These are phyloP conservation scores for Colletotrichum spaethianum DNA, from an alignment of 2,329 filamentous ascomycete species.

Conservation along the genomic window DNA sequence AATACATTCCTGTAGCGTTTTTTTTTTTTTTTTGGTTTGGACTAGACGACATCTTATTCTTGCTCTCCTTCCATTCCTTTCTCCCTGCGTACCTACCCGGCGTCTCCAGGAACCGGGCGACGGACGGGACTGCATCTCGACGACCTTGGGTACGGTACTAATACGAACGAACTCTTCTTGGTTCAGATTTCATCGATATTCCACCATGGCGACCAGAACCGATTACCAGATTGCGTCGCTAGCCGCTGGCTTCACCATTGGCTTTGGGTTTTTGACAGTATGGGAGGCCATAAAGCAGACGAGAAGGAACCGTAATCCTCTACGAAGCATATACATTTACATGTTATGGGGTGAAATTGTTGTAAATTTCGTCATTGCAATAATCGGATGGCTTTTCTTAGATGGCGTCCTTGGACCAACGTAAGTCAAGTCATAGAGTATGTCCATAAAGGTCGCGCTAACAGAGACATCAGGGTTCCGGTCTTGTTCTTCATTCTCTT, in stretches of 20 bases:
- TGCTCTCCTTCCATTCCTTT: background rate
- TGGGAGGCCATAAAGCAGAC: conserved; percentile 60
- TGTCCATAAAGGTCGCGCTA: background rate
- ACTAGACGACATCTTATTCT: background rate
- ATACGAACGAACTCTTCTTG: background rate
- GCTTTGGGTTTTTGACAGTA: conserved; percentile 57
- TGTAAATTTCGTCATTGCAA: conserved; percentile 54
- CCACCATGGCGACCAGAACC: conserved; percentile 40
- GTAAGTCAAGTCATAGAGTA: conserved; percentile 42
- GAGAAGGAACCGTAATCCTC: conserved; percentile 51
- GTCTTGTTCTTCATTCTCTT: conserved; percentile 54
- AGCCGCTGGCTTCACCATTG: conserved; percentile 53
- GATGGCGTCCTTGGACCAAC: conserved; percentile 50
- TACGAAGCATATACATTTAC: conserved; percentile 56
- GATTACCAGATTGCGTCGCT: conserved; percentile 50
- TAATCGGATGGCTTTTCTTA: conserved; percentile 58
- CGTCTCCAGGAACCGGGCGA: conserved; percentile 7
- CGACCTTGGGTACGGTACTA: background rate
- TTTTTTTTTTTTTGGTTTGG: background rate
- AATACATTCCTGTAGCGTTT: background rate
- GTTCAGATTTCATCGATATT: no score
- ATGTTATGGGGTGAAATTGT: conserved; percentile 63
- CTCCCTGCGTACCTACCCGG: conserved; percentile 3
- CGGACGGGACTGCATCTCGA: conserved; percentile 1
- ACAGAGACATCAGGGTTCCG: conserved; percentile 45